A percentile compares a stretch with the other conserved stretches of the same genome.
These are phyloP conservation scores for Boletus subparvulus DNA, from an alignment of 768 basidiomycete genomes.

Conservation along the genomic window DNA sequence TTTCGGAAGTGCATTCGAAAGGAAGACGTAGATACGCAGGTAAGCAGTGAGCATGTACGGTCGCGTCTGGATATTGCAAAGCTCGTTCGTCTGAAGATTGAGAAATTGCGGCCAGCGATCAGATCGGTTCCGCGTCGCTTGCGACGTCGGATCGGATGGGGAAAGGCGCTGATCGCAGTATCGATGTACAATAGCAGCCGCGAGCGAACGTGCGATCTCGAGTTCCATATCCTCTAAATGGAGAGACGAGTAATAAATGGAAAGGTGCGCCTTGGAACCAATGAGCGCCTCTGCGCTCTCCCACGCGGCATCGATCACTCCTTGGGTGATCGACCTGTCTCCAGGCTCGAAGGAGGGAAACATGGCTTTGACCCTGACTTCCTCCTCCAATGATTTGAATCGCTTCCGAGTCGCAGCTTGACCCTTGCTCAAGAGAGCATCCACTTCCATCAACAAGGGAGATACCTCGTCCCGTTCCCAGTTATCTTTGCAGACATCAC, in stretches of 20 bases:
- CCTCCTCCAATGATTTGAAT: conserved; percentile 22
- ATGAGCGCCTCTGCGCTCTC: conserved; percentile 35
- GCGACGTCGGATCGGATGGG: conserved; percentile 4
- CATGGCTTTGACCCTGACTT: conserved; percentile 21
- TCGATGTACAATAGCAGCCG: conserved; percentile 49
- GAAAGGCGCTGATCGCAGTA: conserved; percentile 27
- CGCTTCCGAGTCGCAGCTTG: conserved; percentile 29
- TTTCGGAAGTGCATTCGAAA: conserved; percentile 38
- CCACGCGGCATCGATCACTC: conserved; percentile 49
- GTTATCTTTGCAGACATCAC: conserved; percentile 41
- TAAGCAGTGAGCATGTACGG: conserved; percentile 54
- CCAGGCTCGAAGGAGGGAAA: conserved; percentile 12
- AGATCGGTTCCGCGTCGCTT: conserved; percentile 1
- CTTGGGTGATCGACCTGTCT: conserved; percentile 34
- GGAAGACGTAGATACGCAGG: conserved; percentile 53
- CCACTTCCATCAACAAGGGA: conserved; percentile 31
- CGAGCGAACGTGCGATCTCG: conserved; percentile 57
- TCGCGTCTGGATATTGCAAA: conserved; percentile 43
- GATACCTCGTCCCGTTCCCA: conserved; percentile 43
- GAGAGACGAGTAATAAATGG: conserved; percentile 27
- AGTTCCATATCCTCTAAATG: conserved; percentile 52
- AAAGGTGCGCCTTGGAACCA: conserved; percentile 22
- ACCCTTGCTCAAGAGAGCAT: conserved; percentile 38
- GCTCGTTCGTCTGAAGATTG: conserved; percentile 58
- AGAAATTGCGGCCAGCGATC: conserved; percentile 49